Evolutionary conservation across 1,284 basidiomycete species (phyloP), one percentile per base, ranked within the genome.

Genomic region (Sporisorium reilianum): DNA sequence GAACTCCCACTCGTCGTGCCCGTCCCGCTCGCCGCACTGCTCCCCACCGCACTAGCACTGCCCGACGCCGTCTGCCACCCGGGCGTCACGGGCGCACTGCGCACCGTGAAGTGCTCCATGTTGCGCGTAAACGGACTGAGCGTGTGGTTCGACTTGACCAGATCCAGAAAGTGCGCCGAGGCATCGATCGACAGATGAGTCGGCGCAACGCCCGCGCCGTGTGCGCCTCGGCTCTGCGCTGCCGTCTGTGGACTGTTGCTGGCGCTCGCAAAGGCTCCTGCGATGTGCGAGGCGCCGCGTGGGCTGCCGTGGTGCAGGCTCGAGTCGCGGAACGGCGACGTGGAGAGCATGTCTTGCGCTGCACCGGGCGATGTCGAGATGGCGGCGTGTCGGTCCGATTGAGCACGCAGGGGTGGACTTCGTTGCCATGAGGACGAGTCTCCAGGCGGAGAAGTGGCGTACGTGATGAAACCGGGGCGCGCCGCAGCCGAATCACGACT

Each of bases 131-230:
- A 83, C 7, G 80, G 81, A 30, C 78, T 79, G 22, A 83, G 51
- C 9, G 81, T 83, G 45, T 83, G 81, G 40, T 80, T 82, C 12
- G 78, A 77, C 38, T 74, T 72, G 49, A 81, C 75, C 46, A 83
- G 68, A 56, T 80, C 80, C 45, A 78, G 58, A 42, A 82, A 73
- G 59, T 80, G 80, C 3, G 72, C 74, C 5, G 80, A 75, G 6
- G 78, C 76, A 44, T 77, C 76, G 55, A 73, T 68, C 22, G 72
- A 73, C 20, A 76, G 34, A 2, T 36, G 61, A 7, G 71, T 69
- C 0, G 71, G 52, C 4, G 61, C 62, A 32, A 34, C 26, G 7
- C 46, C 58, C 12, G 62, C 42, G 8, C 56, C 56, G 8, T 71
- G 63, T 9, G 55, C 58, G 9, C 58, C 38, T 41, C 42, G 59